Base-by-base conservation (phyloP, 176 grass and related monocot species). In the Oryza nivara region DNA sequence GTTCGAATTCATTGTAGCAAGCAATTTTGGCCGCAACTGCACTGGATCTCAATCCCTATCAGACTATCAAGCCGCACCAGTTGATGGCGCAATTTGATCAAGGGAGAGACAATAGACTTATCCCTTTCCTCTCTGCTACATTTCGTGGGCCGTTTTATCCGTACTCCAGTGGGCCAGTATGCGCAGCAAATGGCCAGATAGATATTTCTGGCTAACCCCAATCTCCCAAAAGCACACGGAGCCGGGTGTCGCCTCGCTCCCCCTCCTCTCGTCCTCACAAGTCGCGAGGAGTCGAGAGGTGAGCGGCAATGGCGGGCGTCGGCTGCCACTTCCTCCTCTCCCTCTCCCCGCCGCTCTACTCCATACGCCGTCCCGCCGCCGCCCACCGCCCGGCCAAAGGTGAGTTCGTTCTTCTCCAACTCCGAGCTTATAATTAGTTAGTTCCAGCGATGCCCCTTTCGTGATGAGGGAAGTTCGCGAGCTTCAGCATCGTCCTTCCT, bases 251-350 rank as follows among this genome's bases (percentile, higher is more conserved):
- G 61, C 70, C 70, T 74, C 49, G 10, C 38, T 23, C 22, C 11
- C 11, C 43, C 17, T 76, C 71, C 9, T 56, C 72, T 76, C 51
- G 77, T 89, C 86, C 86, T 77, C 81, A 67, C 73, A 38, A 76
- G 52, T 2, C 20, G 56, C 15, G 56, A 61, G 15, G 56, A 61
- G 6, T 2, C 5, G 54, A 17, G 11, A 67, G 26, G 77, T 19
- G 6, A 61, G 86, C 28, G 28, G 16, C 45, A 44, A 90, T 86
- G 88, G 83, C 60, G 45, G 83, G 79, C 54, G 14, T 75, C 46
- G 74, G 88, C 83, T 73, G 78, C 67, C 78, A 67, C 58, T 73
- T 80, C 67, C 78, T 86, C 83, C 45, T 82, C 54, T 78, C 78
- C 83, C 45, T 82, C 54, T 78, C 78, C 19, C 78, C 74, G 1